Evolutionary conservation across 116 monocot genomes (phyloP), one percentile per base, ranked within the genome.

Genomic region (Cymodocea nodosa): DNA sequence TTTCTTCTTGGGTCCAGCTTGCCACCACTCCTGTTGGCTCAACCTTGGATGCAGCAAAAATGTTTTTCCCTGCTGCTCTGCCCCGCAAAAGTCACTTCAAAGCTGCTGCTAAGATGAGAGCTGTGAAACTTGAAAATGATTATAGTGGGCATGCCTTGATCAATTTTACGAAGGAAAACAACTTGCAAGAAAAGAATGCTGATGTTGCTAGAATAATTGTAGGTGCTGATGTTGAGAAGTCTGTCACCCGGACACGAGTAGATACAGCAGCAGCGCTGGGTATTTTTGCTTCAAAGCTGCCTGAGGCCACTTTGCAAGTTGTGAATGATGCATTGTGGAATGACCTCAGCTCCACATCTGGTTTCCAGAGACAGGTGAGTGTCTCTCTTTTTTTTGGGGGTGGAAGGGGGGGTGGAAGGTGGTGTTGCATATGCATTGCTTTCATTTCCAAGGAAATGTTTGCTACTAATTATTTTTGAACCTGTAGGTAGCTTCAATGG

Each of bases 31-130:
- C 97, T 63, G 76, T 73, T 75, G 97, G 97, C 36, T 85, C 85
- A 36, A 18, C 82, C 35, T 75, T 97, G 75, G 88, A 97, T 71
- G 40, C 76, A 51, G 52, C 82, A 48, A 92, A 88, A 78, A 88
- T 97, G 88, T 91, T 85, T 68, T 91, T 83, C 76, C 97, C 97
- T 25, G 76, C 84, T 59, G 85, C 79, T 12, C 88, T 87, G 68
- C 92, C 97, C 57, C 84, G 91, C 23, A 91, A 81, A 82, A 91
- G 85, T 56, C 87, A 75, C 60, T 87, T 76, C 58, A 97, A 78
- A 80, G 97, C 88, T 68, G 91, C 83, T 70, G 97, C 97, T 40
- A 97, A 97, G 66, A 88, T 97, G 81, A 80, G 72, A 80, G 81
- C 78, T 78, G 77, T 70, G 13, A 85, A 75, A 66, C 74, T 75